Conservation (phyloP, 495 filamentous ascomycete genomes). For the Aeminium ludgeri region DNA sequence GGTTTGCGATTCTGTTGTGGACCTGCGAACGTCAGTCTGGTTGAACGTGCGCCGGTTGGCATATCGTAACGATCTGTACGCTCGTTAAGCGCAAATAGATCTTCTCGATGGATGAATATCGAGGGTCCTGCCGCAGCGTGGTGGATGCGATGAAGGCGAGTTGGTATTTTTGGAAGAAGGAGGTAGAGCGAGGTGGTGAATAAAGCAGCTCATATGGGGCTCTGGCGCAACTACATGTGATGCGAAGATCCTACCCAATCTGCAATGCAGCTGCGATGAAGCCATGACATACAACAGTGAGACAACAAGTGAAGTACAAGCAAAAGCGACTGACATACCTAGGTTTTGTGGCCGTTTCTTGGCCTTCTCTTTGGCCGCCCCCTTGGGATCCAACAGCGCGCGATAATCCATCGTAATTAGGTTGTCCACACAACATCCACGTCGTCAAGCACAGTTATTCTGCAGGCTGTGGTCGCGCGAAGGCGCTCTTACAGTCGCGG, state of each 20-base stretch:
- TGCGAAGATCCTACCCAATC: background rate
- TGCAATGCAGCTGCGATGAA: background rate
- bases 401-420: no score
- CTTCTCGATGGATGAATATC: background rate
- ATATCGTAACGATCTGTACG: background rate
- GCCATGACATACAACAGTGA: background rate
- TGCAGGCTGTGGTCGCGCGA: no score
- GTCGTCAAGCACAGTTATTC: no score
- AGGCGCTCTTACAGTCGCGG: no score
- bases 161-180: background rate
- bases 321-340: conserved; percentile 8
- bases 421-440: no score
- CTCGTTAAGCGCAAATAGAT: background rate
- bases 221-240: background rate
- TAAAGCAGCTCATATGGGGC: no score
- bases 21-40: no score
- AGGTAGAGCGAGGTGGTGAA: no score
- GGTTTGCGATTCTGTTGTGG: conserved; percentile 12
- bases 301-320: background rate
- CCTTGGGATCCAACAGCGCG: conserved; percentile 16
- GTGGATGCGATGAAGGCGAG: background rate
- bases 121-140: background rate
- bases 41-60: background rate
- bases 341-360: conserved; percentile 10
- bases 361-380: conserved; percentile 10